Evolutionary conservation across 108 stramenopile genomes (phyloP).

Genomic region (Asterionellopsis glacialis): DNA sequence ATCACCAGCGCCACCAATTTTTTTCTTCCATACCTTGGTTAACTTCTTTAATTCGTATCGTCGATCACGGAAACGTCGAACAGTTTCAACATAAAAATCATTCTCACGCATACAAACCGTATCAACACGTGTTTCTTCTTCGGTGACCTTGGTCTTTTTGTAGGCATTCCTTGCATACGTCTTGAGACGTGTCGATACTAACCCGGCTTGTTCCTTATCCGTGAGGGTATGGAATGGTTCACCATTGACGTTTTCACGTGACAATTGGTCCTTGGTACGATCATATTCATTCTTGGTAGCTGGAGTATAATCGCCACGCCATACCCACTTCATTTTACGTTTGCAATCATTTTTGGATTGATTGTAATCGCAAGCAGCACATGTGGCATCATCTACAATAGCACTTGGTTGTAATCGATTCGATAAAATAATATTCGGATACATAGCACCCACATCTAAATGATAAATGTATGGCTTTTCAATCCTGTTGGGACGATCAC

Average conservation of each 20-base stretch:
- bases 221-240: constrained; percentile 72
- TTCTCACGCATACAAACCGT: constrained; percentile 99
- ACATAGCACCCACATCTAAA: constrained; percentile 98
- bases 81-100: constrained; percentile 98
- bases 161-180: constrained; percentile 93
- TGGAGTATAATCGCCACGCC: constrained; percentile 96
- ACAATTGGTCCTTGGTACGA: constrained; percentile 85
- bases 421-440: constrained; percentile 99
- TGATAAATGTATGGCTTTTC: constrained; percentile 97
- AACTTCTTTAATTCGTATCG: constrained; percentile 97
- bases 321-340: constrained; percentile 96
- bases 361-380: constrained; percentile 98
- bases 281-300: constrained; percentile 84
- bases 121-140: constrained; percentile 83
- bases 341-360: constrained; percentile 93
- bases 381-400: constrained; percentile 92
- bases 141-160: constrained; percentile 95
- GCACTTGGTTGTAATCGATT: constrained; percentile 98
- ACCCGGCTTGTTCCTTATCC: constrained; percentile 74
- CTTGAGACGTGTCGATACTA: constrained; percentile 83
- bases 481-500: constrained; percentile 87
- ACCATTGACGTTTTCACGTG: constrained; percentile 65
- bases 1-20: constrained; percentile 79
- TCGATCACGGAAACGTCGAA: constrained; percentile 96
- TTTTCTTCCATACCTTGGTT: constrained; percentile 95